phyloP scores from a whole-genome alignment of 345 rosid species.

The Rhizophora apiculata region DNA sequence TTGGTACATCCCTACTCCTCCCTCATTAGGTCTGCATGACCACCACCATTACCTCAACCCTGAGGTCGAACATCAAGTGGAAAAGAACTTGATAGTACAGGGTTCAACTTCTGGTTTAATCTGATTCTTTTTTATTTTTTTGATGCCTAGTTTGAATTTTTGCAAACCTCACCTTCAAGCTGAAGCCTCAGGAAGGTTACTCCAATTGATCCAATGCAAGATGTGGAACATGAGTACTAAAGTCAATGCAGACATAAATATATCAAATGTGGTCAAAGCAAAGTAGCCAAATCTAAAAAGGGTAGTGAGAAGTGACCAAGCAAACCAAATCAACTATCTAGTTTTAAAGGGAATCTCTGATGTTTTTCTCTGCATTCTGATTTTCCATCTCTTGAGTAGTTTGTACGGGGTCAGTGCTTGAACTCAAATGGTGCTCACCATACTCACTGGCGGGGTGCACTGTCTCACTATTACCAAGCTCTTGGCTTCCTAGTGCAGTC shows the following conservation, averaged over 20 bases:
- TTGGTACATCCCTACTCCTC: background rate
- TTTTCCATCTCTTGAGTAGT: slow-evolving; percentile 17
- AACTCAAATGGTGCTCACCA: slow-evolving; percentile 6
- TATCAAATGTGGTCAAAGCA: no score
- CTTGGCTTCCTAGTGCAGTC: slow-evolving; percentile 24
- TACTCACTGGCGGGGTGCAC: slow-evolving; percentile 11
- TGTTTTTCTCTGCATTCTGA: slow-evolving; percentile 1
- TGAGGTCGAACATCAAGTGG: no score
- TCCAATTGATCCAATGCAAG: background rate
- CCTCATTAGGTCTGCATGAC: no score
- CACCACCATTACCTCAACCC: no score
- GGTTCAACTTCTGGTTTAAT: no score
- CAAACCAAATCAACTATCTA: background rate
- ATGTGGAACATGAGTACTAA: no score
- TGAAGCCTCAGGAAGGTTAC: background rate
- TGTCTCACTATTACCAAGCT: slow-evolving; percentile 11
- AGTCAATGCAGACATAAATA: no score
- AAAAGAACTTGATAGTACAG: no score
- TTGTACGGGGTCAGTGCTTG: slow-evolving; percentile 17
- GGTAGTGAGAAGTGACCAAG: background rate
- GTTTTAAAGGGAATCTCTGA: slow-evolving; percentile 5
- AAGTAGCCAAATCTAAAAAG: no score
- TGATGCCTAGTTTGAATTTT: background rate
- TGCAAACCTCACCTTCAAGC: background rate
- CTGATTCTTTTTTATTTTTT: no score